Percentiles rank a stretch among this genome's conserved stretches.
Evolutionary conservation across 2,329 filamentous ascomycete species (phyloP).

Genomic region (Talaromyces sp.): DNA sequence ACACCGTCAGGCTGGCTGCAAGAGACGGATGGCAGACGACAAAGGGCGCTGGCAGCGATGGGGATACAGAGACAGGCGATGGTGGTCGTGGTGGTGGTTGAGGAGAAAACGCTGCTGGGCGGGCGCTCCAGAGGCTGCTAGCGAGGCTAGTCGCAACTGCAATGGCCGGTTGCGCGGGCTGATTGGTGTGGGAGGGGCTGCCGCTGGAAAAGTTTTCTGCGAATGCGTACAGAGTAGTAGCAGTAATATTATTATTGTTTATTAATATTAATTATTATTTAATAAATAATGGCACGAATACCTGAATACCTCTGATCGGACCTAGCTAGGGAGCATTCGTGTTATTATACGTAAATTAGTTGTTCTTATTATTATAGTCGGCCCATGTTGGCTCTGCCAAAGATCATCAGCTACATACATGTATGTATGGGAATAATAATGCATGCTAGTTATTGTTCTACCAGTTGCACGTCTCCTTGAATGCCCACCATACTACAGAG

Average conservation of each 20-base stretch:
- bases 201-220: not conserved
- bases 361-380: too few species aligned
- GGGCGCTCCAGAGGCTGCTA: not conserved
- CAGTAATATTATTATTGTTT: not conserved
- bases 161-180: not conserved
- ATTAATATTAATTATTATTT: not conserved
- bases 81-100: not conserved
- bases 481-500: too few species aligned
- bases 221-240: too few species aligned
- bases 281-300: too few species aligned
- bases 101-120: not conserved
- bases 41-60: not conserved
- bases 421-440: too few species aligned
- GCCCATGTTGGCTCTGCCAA: too few species aligned
- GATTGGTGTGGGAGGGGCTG: not conserved
- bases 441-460: too few species aligned
- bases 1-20: not conserved
- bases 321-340: too few species aligned
- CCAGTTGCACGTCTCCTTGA: too few species aligned
- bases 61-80: not conserved
- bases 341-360: too few species aligned
- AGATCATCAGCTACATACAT: too few species aligned
- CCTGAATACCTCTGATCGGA: too few species aligned
- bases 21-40: not conserved
- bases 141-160: conserved; percentile 35